A percentile compares a stretch with the other conserved stretches of the same genome.
Evolutionary conservation across 805 yeast species (phyloP).

Genomic region (Kuraishia molischiana): DNA sequence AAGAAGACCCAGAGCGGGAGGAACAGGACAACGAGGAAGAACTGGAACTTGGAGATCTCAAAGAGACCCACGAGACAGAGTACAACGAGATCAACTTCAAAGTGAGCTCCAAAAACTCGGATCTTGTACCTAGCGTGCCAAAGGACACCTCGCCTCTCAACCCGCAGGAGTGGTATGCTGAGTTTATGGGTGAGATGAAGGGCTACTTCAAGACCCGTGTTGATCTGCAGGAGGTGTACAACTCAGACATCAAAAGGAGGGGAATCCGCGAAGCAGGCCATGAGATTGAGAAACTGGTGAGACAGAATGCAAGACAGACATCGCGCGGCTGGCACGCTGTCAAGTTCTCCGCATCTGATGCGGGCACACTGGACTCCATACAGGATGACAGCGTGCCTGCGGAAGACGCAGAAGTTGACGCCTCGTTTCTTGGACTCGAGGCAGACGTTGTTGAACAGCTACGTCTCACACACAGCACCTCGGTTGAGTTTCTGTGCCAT

Average conservation of each 20-base stretch:
- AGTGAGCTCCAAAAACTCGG: constrained; percentile 11
- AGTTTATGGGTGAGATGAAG: constrained; percentile 12
- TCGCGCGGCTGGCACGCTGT: constrained; percentile 31
- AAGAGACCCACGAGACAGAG: constrained; percentile 33
- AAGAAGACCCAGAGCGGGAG: neutral
- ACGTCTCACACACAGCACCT: constrained; percentile 57
- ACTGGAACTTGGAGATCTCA: constrained; percentile 40
- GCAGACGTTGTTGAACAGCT: constrained; percentile 34
- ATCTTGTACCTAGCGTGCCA: constrained; percentile 8
- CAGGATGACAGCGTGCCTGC: neutral
- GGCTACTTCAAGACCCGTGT: constrained; percentile 8
- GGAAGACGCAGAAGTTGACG: constrained; percentile 5
- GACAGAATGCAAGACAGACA: constrained; percentile 44
- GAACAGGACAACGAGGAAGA: constrained; percentile 29
- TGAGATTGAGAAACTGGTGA: constrained; percentile 37
- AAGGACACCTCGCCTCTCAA: constrained; percentile 15
- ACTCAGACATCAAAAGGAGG: constrained; percentile 13
- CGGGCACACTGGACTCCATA: neutral
- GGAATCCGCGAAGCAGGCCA: constrained; percentile 29
- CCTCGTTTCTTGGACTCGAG: constrained; percentile 12
- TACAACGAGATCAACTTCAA: constrained; percentile 37
- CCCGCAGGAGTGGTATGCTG: constrained; percentile 14
- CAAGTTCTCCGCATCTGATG: constrained; percentile 5
- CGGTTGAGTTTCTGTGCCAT: constrained; percentile 67
- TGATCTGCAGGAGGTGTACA: constrained; percentile 18